Percentiles rank a stretch among this genome's conserved stretches.
phyloP scores from a whole-genome alignment of 202 grass and related monocot genomes.

The Musa balbisiana region DNA sequence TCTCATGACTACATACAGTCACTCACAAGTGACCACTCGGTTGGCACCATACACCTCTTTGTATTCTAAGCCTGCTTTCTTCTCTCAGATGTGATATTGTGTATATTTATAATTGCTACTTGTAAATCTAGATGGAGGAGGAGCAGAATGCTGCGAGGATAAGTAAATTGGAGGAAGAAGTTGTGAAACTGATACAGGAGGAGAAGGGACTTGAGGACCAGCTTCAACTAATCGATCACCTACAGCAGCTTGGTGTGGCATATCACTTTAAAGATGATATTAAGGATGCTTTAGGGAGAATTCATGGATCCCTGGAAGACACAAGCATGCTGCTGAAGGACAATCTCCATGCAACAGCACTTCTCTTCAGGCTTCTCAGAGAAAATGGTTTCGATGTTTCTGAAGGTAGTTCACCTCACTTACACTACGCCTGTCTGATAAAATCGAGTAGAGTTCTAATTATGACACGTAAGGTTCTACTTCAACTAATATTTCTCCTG shows the following conservation, averaged over 20 bases:
- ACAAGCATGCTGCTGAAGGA: neutral
- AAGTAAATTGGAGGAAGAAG: neutral
- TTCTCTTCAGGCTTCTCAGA: constrained; percentile 39
- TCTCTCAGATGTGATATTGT: too few species aligned
- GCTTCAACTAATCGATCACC: neutral
- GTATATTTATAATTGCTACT: too few species aligned
- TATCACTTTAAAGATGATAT: neutral
- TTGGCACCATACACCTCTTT: too few species aligned
- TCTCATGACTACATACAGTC: neutral
- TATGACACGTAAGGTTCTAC: neutral
- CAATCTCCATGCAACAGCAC: neutral
- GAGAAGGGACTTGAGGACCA: neutral
- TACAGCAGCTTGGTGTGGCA: neutral
- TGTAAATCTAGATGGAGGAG: neutral
- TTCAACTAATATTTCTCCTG: too few species aligned
- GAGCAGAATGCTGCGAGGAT: neutral
- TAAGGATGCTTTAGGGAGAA: neutral
- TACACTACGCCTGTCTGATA: too few species aligned
- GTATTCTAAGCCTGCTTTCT: too few species aligned
- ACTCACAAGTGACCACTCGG: neutral
- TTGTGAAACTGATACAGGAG: neutral
- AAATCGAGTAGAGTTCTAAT: too few species aligned
- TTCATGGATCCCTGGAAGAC: neutral
- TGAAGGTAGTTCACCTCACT: constrained; percentile 9
- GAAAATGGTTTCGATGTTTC: constrained; percentile 15